Evolutionary conservation across 2,329 filamentous ascomycete species (phyloP).

Genomic region (Pseudovirgaria hyperparasitica): DNA sequence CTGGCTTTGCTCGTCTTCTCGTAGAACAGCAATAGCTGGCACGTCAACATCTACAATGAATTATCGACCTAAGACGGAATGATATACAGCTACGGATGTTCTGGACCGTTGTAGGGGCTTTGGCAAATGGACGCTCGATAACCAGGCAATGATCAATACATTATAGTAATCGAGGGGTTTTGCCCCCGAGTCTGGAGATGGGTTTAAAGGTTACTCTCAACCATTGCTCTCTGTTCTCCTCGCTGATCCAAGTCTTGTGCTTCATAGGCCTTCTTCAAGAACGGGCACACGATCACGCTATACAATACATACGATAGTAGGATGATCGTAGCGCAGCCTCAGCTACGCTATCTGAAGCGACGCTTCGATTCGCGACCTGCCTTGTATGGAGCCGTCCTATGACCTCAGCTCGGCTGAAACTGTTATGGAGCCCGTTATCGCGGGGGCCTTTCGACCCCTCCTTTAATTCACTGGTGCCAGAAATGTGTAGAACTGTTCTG

Average conservation of each 20-base stretch:
- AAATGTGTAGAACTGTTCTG: conserved; percentile 28
- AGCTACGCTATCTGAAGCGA: conserved; percentile 24
- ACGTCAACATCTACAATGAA: conserved; percentile 6
- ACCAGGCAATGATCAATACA: conserved; percentile 7
- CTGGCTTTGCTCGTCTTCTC: not conserved
- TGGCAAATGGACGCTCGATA: conserved; percentile 6
- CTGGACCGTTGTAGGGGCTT: conserved; percentile 3
- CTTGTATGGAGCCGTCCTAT: conserved; percentile 2
- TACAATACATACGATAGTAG: conserved; percentile 20
- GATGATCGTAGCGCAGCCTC: conserved; percentile 19
- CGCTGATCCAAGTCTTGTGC: conserved; percentile 5
- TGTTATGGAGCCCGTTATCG: conserved; percentile 28
- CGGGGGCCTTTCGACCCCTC: conserved; percentile 28
- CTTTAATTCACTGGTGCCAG: conserved; percentile 22
- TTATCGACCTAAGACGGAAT: conserved; percentile 7
- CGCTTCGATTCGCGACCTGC: conserved; percentile 11
- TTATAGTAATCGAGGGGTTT: not conserved
- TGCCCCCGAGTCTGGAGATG: conserved; percentile 6
- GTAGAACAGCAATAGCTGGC: not conserved
- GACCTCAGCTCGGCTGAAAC: conserved; percentile 8
- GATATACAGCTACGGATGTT: conserved; percentile 8
- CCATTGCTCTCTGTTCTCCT: conserved; percentile 17
- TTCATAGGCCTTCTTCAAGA: conserved; percentile 18
- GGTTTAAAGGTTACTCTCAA: conserved; percentile 17
- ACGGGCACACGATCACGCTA: conserved; percentile 7